phyloP scores from a whole-genome alignment of 306 rosid species.

The Phaseolus lunatus region DNA sequence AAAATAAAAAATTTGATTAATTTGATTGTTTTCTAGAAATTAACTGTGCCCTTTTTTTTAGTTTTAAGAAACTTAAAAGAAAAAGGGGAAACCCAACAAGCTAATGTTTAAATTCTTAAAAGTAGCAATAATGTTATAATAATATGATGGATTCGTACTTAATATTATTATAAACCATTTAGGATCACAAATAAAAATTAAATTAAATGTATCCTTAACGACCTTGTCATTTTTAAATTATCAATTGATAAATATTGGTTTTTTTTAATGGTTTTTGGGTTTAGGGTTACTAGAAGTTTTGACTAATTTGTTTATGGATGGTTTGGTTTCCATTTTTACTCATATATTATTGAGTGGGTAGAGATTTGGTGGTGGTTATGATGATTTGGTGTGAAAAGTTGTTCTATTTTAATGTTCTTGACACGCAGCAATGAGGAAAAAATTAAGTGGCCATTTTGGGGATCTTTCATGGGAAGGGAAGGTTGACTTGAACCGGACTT shows the following conservation, averaged over 20 bases:
- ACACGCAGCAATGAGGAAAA: background rate
- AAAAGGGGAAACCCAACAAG: background rate
- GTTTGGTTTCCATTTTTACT: background rate
- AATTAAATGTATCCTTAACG: background rate
- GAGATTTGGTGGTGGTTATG: background rate
- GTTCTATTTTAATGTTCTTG: background rate
- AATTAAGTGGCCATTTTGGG: too few relatives aligned
- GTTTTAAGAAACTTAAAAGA: background rate
- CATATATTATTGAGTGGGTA: background rate
- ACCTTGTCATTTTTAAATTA: background rate
- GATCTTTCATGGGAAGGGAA: too few relatives aligned
- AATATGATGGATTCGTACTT: background rate
- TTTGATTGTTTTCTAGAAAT: too few relatives aligned
- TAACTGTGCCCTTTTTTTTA: background rate
- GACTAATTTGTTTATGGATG: background rate
- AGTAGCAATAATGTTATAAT: background rate
- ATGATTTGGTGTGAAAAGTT: background rate
- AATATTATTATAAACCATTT: background rate
- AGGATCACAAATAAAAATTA: background rate
- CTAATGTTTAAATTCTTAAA: background rate
- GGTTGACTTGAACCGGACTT: too few relatives aligned
- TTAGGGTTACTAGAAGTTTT: constrained; percentile 6
- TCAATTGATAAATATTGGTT: too few relatives aligned
- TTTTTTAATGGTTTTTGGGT: background rate
- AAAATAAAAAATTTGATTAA: too few relatives aligned